Evolutionary conservation across 2,329 filamentous ascomycete genomes (phyloP), one percentile per base, ranked within the genome.

Genomic region (Acarospora socialis): DNA sequence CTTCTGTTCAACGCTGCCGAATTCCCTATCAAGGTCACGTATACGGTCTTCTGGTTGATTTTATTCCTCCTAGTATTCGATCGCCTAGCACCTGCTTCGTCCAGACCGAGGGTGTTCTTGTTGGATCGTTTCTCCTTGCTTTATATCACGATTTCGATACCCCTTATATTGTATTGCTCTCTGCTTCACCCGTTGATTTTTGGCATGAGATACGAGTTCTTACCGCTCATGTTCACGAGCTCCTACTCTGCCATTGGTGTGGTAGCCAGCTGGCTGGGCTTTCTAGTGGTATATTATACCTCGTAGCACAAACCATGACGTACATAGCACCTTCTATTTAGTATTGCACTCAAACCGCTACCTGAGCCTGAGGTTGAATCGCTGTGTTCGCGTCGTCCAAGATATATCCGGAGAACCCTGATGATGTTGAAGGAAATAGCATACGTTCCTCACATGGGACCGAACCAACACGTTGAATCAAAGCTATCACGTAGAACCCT

Each of bases 141-240:
- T 7, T 98, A 95, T 53, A 87, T 93, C 46, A 77, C 80, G 0
- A 62, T 94, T 37, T 82, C 84, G 47, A 84, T 95, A 37, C 90
- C 87, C 7, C 59, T 95, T 40, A 82, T 95, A 34, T 57, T 77
- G 2, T 98, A 98, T 56, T 86, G 81, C 54, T 92, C 84, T 7
- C 55, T 94, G 30, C 42, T 90, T 5, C 90, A 98, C 54, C 69
- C 73, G 28, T 54, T 87, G n/a, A 59, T 92, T 4, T 94, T 93
- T 59, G 84, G 84, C 0, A 69, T 73, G 47, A 71, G 64, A 41
- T 82, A 81, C 46, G 83, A 94, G 56, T 98, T 95, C 54, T 57
- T 98, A 33, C 90, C 90, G 16, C 61, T 95, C 45, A 95, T 98
- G 87, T 90, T 95, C 51, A 94, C 77, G 44, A 95, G 87, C 61